Percentiles rank a stretch among this genome's conserved stretches.
These are phyloP conservation scores for Penicillium sp. DNA, from an alignment of 2,329 filamentous ascomycete genomes.

Conservation along the genomic window DNA sequence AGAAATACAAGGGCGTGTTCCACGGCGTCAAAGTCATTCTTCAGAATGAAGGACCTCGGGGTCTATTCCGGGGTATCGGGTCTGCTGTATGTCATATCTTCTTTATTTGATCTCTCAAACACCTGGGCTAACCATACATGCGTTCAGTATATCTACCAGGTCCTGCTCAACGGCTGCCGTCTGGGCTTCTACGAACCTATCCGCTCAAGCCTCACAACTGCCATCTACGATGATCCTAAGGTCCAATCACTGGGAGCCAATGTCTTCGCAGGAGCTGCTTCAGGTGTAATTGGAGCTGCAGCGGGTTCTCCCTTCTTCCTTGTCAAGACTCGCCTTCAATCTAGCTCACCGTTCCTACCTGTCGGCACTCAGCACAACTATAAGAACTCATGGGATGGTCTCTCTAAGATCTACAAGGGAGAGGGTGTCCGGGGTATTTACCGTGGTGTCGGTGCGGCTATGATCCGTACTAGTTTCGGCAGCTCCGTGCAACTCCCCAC, in stretches of 20 bases:
- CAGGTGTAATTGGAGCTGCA: constrained; percentile 87
- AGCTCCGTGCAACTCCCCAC: constrained; percentile 95
- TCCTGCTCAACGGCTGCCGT: constrained; percentile 92
- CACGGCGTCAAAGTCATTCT: constrained; percentile 89
- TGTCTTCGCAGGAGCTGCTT: constrained; percentile 85
- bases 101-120: neutral
- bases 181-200: constrained; percentile 97
- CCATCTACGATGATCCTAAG: constrained; percentile 67
- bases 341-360: constrained; percentile 84
- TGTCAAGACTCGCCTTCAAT: constrained; percentile 93
- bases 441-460: constrained; percentile 83
- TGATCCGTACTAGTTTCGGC: constrained; percentile 93
- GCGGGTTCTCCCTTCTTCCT: constrained; percentile 95
- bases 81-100: constrained; percentile 58
- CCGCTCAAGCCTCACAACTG: constrained; percentile 64
- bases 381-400: constrained; percentile 76
- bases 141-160: constrained; percentile 80
- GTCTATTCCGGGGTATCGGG: constrained; percentile 82
- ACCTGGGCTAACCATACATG: neutral
- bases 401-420: constrained; percentile 69
- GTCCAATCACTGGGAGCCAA: constrained; percentile 85
- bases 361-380: constrained; percentile 97
- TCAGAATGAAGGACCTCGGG: constrained; percentile 79
- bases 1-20: constrained; percentile 84
- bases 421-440: constrained; percentile 84